Evolutionary conservation across 345 rosid genomes (phyloP), one percentile per base, ranked within the genome.

Genomic region (Mercurialis annua): DNA sequence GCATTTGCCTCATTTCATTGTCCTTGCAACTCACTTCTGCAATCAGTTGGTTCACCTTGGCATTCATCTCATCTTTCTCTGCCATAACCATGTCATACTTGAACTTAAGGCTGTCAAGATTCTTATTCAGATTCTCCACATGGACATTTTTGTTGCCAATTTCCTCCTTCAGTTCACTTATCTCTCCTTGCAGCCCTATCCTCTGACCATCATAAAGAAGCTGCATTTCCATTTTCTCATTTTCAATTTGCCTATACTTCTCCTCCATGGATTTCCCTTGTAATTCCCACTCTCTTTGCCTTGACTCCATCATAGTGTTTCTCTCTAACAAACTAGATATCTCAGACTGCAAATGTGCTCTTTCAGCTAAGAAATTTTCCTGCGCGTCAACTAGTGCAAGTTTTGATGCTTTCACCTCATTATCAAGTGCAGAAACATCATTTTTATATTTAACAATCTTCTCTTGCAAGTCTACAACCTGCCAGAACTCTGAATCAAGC

Each of bases 401-500:
- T 69, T 87, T 90, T 61, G 89, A 64, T 4, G 68, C 77, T 61
- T 80, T 78, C 66, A 89, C 65, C 77, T 94, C 97, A 18, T 74
- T 69, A 81, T 89, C 97, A 63, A 86, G 83, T 70, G 83, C 90
- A 12, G 86, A 82, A 71, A 91, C 75, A 72, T 88, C 90, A 30
- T 66, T 80, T 73, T 86, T 81, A 57, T 84, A 76, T 80, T 76
- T 73, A 16, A 70, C 38, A 34, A 81, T 71, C 54, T 84, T 86
- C 72, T 85, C 92, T 58, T 80, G 86, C 71, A 94, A 72, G 77
- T 83, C 89, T 44, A 75, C 29, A 3, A 80, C 85, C 71, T 83
- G 86, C 65, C 64, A 81, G 77, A 71, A 89, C 79, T 89, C 85
- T 0, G 75, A 55, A 43, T 77, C 80, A 55, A 80, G 79, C 79